Evolutionary conservation across 2,329 filamentous ascomycete genomes (phyloP).

Genomic region (Aspergillus carbonarius): DNA sequence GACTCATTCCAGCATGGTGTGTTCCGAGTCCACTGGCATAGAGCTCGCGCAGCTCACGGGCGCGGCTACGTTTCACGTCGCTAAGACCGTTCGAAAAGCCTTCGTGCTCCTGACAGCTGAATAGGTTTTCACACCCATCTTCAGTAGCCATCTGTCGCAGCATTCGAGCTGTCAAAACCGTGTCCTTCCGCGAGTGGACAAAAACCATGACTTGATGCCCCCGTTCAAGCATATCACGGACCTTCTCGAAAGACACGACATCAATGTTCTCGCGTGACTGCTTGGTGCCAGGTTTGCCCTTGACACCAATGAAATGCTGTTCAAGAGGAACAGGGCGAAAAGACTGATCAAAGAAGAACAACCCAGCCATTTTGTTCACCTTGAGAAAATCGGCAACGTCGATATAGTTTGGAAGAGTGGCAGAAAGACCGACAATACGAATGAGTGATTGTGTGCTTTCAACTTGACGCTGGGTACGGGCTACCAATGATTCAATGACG

Average conservation of each 20-base stretch:
- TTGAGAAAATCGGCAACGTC: constrained; percentile 97
- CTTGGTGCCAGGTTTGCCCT: constrained; percentile 77
- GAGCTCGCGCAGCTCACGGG: constrained; percentile 82
- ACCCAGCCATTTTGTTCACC: constrained; percentile 85
- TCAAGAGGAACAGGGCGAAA: constrained; percentile 95
- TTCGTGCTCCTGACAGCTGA: constrained; percentile 77
- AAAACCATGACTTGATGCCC: constrained; percentile 99
- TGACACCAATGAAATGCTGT: constrained; percentile 96
- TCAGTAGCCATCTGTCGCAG: constrained; percentile 84
- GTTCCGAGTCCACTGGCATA: constrained; percentile 89
- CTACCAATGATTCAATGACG: constrained; percentile 92
- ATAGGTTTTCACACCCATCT: constrained; percentile 73
- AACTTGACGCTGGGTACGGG: constrained; percentile 90
- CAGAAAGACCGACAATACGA: constrained; percentile 90
- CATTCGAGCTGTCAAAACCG: constrained; percentile 80
- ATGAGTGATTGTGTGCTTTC: constrained; percentile 98
- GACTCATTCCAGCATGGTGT: constrained; percentile 95
- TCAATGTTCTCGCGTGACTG: constrained; percentile 88
- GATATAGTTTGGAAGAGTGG: constrained; percentile 92
- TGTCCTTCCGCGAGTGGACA: constrained; percentile 94
- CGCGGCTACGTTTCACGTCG: constrained; percentile 83
- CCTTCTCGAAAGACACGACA: constrained; percentile 85
- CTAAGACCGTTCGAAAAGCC: constrained; percentile 75
- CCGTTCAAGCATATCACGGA: constrained; percentile 82
- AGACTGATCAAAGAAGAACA: constrained; percentile 96